Percentiles rank a stretch among this genome's conserved stretches.
These are phyloP conservation scores for Lachancea meyersii DNA, from an alignment of 805 yeast species.

Conservation along the genomic window DNA sequence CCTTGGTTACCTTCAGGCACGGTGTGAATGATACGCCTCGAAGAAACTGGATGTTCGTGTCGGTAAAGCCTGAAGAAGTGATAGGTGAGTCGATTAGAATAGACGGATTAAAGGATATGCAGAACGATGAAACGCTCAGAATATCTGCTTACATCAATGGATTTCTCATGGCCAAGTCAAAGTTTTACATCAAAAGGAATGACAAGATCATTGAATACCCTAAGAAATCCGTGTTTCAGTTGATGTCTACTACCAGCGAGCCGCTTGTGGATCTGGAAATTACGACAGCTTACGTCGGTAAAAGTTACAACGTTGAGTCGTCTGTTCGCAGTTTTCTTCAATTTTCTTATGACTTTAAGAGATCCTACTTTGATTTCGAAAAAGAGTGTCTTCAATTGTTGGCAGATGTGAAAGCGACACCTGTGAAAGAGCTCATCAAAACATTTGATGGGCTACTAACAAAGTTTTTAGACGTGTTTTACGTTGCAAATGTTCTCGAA, in stretches of 20 bases:
- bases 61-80: conserved; percentile 64
- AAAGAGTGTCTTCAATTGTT: conserved; percentile 43
- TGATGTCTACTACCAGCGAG: conserved; percentile 39
- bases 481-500: conserved; percentile 19
- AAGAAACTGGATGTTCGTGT: conserved; percentile 61
- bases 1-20: conserved; percentile 51
- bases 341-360: conserved; percentile 26
- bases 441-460: conserved; percentile 53
- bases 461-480: conserved; percentile 35
- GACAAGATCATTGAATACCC: conserved; percentile 44
- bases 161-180: conserved; percentile 52
- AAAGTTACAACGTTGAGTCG: conserved; percentile 50
- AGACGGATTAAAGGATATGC: conserved; percentile 46
- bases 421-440: conserved; percentile 48
- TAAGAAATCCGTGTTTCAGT: conserved; percentile 39
- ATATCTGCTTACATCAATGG: conserved; percentile 61
- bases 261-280: conserved; percentile 46
- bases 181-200: conserved; percentile 43
- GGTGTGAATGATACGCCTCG: conserved; percentile 55
- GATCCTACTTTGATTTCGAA: conserved; percentile 33
- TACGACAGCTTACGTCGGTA: conserved; percentile 63
- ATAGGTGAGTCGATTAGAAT: conserved; percentile 67
- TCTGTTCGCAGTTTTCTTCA: conserved; percentile 34
- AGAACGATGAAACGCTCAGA: conserved; percentile 47
- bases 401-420: conserved; percentile 46